Conservation (phyloP, 2,329 filamentous ascomycete species). For the Talaromyces rugulosus region DNA sequence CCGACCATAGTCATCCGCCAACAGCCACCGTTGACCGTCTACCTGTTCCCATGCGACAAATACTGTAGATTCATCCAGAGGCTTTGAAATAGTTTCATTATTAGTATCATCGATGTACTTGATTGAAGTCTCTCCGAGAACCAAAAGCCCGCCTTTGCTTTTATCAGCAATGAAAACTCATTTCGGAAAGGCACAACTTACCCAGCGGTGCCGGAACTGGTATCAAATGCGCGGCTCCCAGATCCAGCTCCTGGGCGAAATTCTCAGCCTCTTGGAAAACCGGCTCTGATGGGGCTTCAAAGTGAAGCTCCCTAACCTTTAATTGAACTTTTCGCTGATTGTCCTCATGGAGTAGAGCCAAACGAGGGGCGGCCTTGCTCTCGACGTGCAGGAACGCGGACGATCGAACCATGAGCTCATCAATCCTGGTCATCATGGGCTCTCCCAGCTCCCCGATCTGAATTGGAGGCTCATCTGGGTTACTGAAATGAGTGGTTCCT, state of each 20-base stretch:
- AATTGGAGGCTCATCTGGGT: slow-evolving; percentile 13
- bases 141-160: slow-evolving; percentile 63
- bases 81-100: slow-evolving; percentile 60
- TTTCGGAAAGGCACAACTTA: slow-evolving; percentile 19
- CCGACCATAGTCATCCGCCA: slow-evolving; percentile 86
- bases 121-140: slow-evolving; percentile 75
- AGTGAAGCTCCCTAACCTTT: slow-evolving; percentile 53
- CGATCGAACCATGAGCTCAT: slow-evolving; percentile 63
- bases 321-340: slow-evolving; percentile 53
- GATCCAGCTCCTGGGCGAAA: slow-evolving; percentile 52
- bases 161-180: slow-evolving; percentile 19
- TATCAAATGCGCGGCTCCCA: slow-evolving; percentile 59
- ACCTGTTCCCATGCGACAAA: slow-evolving; percentile 90
- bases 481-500: slow-evolving; percentile 18
- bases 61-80: slow-evolving; percentile 69
- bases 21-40: slow-evolving; percentile 75
- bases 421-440: slow-evolving; percentile 58
- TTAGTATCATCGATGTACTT: slow-evolving; percentile 79
- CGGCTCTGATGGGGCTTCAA: slow-evolving; percentile 45
- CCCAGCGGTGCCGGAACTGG: slow-evolving; percentile 56
- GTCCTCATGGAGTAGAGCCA: slow-evolving; percentile 65
- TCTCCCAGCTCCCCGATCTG: slow-evolving; percentile 57
- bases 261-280: slow-evolving; percentile 52
- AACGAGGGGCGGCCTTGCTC: slow-evolving; percentile 49
- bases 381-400: slow-evolving; percentile 61